Evolutionary conservation across 164 flowering plant genomes (phyloP).

Genomic region (Tinospora cordifolia): DNA sequence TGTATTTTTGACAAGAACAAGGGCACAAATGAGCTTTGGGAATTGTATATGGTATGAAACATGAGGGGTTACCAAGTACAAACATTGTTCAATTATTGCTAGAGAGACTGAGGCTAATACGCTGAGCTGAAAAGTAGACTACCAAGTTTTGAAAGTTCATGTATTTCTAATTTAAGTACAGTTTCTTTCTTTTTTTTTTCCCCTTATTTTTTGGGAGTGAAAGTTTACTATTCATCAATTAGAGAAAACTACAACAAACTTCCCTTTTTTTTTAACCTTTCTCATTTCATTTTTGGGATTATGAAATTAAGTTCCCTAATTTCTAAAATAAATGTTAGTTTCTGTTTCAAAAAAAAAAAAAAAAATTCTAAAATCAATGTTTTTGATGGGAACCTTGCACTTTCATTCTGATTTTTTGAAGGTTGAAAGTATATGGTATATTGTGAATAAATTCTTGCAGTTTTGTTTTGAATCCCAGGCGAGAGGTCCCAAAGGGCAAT

Average conservation of each 20-base stretch:
- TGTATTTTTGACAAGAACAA: too few species aligned
- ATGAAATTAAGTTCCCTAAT: background rate
- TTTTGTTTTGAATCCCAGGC: conserved; percentile 23
- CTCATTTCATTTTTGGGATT: background rate
- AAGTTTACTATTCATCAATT: background rate
- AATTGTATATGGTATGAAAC: too few species aligned
- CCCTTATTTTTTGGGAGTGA: background rate
- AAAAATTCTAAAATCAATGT: background rate
- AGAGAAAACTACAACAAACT: background rate
- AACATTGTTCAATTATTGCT: background rate
- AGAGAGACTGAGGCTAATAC: background rate
- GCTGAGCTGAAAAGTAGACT: background rate
- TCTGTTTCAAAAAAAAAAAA: too few species aligned
- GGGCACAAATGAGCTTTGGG: too few species aligned
- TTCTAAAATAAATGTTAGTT: background rate
- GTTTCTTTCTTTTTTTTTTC: too few species aligned
- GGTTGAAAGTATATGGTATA: background rate
- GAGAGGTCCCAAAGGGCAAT: conserved; percentile 15
- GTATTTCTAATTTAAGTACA: too few species aligned
- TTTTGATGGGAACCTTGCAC: background rate
- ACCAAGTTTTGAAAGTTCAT: background rate
- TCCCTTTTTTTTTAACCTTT: background rate
- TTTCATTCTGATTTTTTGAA: background rate
- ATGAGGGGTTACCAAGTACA: too few species aligned
- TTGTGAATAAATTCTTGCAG: background rate